phyloP scores from a whole-genome alignment of 208 protist species.

The Wallacemonas sp. region DNA sequence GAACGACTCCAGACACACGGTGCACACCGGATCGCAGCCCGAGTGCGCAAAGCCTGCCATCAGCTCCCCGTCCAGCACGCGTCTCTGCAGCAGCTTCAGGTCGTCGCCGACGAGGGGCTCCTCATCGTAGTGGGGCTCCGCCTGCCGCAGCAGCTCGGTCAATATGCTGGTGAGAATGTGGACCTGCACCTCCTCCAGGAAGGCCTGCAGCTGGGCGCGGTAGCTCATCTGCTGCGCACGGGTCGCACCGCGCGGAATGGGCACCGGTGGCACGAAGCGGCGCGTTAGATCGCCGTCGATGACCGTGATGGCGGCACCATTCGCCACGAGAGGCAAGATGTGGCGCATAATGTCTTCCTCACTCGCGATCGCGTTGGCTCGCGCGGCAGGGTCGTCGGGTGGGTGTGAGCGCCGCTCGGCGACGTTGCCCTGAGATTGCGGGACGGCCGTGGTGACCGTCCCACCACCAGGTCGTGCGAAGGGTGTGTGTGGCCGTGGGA shows the following conservation, averaged over 20 bases:
- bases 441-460: too few species aligned
- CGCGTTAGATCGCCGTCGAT: neutral
- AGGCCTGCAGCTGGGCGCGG: neutral
- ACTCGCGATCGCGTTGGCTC: neutral
- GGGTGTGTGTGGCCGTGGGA: too few species aligned
- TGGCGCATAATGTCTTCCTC: slow-evolving; percentile 3
- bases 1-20: slow-evolving; percentile 43
- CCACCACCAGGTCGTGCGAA: too few species aligned
- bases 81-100: slow-evolving; percentile 2
- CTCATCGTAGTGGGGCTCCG: slow-evolving; percentile 6
- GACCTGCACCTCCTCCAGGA: neutral
- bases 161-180: neutral
- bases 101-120: neutral
- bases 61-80: neutral
- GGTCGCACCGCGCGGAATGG: neutral
- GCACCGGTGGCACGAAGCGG: neutral
- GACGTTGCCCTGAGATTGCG: too few species aligned
- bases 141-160: neutral
- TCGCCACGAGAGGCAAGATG: neutral
- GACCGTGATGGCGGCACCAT: neutral
- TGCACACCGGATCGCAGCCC: slow-evolving; percentile 19
- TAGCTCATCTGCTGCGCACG: neutral
- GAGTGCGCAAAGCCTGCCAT: neutral
- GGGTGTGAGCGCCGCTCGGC: too few species aligned
- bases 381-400: too few species aligned